Percentiles rank a stretch among this genome's conserved stretches.
These are phyloP conservation scores for Cercospora sp. DNA, from an alignment of 2,329 filamentous ascomycete genomes.

Conservation along the genomic window DNA sequence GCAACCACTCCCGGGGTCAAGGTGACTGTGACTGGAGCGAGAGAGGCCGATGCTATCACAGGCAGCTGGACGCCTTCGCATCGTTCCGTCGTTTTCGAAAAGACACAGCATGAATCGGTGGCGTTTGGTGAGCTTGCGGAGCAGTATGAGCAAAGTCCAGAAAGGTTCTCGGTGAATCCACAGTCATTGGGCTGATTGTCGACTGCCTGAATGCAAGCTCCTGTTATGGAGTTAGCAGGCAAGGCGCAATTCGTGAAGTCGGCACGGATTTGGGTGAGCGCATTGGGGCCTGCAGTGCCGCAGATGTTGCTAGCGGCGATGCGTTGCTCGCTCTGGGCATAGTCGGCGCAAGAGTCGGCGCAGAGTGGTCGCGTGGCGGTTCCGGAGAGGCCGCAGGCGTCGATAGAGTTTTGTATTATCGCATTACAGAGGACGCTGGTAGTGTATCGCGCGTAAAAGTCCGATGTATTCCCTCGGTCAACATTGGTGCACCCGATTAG, in stretches of 20 bases:
- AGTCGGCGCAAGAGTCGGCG: conserved; percentile 84
- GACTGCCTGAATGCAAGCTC: conserved; percentile 71
- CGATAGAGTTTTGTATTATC: conserved; percentile 85
- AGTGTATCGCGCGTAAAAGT: conserved; percentile 90
- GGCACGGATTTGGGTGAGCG: conserved; percentile 76
- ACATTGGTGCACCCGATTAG: conserved; percentile 78
- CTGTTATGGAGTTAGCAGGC: conserved; percentile 75
- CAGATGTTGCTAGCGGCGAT: conserved; percentile 79
- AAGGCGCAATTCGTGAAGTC: conserved; percentile 90
- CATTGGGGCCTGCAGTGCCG: conserved; percentile 62
- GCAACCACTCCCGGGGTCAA: conserved; percentile 54
- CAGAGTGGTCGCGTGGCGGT: conserved; percentile 73
- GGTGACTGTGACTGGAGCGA: conserved; percentile 62
- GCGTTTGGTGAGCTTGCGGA: conserved; percentile 79
- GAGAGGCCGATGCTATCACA: conserved; percentile 57
- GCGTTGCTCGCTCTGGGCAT: conserved; percentile 83
- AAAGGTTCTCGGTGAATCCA: conserved; percentile 71
- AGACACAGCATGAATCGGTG: conserved; percentile 93
- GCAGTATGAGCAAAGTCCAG: conserved; percentile 86
- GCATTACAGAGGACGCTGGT: conserved; percentile 90
- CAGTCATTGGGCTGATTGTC: conserved; percentile 85
- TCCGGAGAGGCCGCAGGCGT: conserved; percentile 65
- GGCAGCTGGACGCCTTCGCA: conserved; percentile 80
- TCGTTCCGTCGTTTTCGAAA: conserved; percentile 69
- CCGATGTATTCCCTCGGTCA: conserved; percentile 73